Evolutionary conservation across 768 basidiomycete species (phyloP).

Genomic region (Lentinus brumalis): DNA sequence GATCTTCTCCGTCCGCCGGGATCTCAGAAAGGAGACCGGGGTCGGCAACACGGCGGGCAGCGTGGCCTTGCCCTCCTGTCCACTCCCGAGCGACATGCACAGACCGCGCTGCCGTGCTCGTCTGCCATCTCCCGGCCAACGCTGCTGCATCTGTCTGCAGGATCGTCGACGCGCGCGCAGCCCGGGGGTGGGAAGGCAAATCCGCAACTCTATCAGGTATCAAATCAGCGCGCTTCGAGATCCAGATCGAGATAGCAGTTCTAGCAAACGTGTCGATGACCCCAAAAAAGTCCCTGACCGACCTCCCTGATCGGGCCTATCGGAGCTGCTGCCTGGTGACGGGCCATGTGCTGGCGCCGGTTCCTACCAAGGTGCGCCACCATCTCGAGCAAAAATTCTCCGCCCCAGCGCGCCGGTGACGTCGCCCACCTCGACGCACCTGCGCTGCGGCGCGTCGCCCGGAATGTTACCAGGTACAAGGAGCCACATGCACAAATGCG

Average conservation of each 20-base stretch:
- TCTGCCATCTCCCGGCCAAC: no score
- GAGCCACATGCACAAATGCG: constrained; percentile 17
- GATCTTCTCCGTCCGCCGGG: constrained; percentile 9
- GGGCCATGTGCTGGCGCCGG: constrained; percentile 13
- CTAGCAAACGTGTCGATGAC: constrained; percentile 19
- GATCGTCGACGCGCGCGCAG: background rate
- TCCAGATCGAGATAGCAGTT: constrained; percentile 21
- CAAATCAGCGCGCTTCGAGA: constrained; percentile 4
- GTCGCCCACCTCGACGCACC: background rate
- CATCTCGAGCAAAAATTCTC: constrained; percentile 8
- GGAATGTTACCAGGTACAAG: constrained; percentile 24
- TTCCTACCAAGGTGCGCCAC: constrained; percentile 19
- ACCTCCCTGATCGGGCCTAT: constrained; percentile 19
- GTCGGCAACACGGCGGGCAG: background rate
- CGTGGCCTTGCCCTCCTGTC: background rate
- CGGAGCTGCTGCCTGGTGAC: constrained; percentile 12
- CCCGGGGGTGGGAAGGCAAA: background rate
- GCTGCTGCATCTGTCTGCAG: no score
- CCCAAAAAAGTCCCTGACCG: constrained; percentile 21
- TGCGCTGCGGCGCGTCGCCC: constrained; percentile 3
- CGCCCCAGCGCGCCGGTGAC: background rate
- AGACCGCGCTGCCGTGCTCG: no score
- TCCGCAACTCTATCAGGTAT: constrained; percentile 6
- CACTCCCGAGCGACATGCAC: background rate
- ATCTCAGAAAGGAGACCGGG: constrained; percentile 3